A percentile compares a stretch with the other conserved stretches of the same genome.
These are phyloP conservation scores for Cercospora zeae-maydis DNA, from an alignment of 2,329 filamentous ascomycete genomes.

Conservation along the genomic window DNA sequence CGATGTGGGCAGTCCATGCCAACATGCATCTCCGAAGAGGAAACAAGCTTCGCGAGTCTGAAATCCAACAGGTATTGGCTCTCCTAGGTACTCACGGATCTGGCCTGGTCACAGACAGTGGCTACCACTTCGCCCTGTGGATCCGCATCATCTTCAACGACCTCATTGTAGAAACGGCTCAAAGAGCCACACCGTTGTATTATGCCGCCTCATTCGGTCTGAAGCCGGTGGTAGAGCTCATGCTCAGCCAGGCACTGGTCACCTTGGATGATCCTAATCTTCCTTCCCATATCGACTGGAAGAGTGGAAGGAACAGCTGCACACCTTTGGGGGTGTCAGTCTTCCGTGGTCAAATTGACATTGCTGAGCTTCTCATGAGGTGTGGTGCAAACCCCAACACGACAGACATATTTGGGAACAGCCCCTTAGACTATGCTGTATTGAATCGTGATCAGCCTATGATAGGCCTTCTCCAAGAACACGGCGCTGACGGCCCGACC, in stretches of 20 bases:
- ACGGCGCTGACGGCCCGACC: neutral
- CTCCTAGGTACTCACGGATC: neutral
- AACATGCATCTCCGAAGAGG: neutral
- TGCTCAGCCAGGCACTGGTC: neutral
- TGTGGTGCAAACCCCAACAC: neutral
- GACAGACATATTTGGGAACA: neutral
- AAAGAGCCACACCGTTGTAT: neutral
- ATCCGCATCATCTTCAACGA: neutral
- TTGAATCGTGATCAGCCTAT: neutral
- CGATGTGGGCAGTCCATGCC: neutral
- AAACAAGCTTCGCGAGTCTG: neutral
- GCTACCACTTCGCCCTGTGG: neutral
- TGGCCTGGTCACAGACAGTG: neutral
- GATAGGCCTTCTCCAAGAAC: neutral
- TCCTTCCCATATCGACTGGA: neutral
- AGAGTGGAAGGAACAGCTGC: neutral
- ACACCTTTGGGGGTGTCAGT: neutral
- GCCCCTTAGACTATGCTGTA: neutral
- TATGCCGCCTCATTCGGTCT: neutral
- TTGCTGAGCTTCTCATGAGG: neutral
- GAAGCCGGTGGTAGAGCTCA: neutral
- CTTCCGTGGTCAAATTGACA: neutral
- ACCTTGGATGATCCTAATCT: neutral
- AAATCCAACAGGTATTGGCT: neutral
- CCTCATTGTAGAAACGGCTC: neutral